phyloP scores from a whole-genome alignment of 2,329 filamentous ascomycete genomes.

The Pseudogymnoascus verrucosus region DNA sequence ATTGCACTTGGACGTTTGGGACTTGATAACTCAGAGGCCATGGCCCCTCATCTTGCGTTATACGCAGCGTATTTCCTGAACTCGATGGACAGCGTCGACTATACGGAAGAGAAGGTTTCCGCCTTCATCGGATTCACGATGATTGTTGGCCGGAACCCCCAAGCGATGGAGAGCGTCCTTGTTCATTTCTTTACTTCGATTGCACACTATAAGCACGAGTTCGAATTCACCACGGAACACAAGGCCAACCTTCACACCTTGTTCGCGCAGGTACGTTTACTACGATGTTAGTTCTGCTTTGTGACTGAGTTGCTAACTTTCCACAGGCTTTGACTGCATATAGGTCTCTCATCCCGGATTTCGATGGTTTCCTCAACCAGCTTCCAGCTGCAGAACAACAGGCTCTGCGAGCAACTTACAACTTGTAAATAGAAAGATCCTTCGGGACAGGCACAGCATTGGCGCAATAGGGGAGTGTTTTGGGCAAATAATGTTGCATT shows the following conservation, averaged over 20 bases:
- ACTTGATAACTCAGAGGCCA: conserved; percentile 63
- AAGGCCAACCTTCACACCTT: conserved; percentile 25
- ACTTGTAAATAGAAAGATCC: conserved; percentile 26
- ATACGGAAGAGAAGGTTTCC: conserved; percentile 88
- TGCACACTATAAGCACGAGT: conserved; percentile 62
- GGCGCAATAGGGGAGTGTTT: conserved; percentile 10
- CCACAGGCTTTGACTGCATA: conserved; percentile 43
- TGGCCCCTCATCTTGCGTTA: conserved; percentile 70
- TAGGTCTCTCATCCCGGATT: conserved; percentile 46
- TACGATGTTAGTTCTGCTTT: background rate
- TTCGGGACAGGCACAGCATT: conserved; percentile 11
- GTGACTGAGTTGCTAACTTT: conserved; percentile 16
- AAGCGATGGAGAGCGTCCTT: conserved; percentile 82
- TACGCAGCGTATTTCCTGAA: conserved; percentile 78
- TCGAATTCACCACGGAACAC: conserved; percentile 35
- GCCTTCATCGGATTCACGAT: conserved; percentile 86
- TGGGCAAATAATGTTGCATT: conserved; percentile 8
- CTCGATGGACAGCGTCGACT: conserved; percentile 75
- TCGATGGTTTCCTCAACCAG: conserved; percentile 38
- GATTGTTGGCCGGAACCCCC: conserved; percentile 76
- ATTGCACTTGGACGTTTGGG: conserved; percentile 87
- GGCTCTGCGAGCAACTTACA: conserved; percentile 24
- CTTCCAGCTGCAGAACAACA: conserved; percentile 12
- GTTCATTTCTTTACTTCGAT: conserved; percentile 77
- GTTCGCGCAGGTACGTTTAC: conserved; percentile 23